Conservation (phyloP, 2,329 filamentous ascomycete genomes). For the Fusarium austroafricanum region DNA sequence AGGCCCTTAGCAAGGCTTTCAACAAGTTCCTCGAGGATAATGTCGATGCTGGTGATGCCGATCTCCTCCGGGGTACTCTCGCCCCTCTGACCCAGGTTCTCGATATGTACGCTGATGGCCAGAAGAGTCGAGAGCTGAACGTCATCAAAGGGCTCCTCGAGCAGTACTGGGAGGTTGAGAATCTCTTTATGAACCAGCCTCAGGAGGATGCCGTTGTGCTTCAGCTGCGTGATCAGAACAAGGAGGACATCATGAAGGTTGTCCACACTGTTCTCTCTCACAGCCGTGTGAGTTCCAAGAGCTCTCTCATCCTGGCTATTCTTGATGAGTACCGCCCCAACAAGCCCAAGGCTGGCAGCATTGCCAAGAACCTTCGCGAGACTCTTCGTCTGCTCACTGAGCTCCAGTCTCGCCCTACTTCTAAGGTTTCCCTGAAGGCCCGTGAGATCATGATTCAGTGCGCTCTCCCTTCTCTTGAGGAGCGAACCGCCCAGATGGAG, state of each 20-base stretch:
- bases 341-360: constrained; percentile 87
- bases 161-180: constrained; percentile 85
- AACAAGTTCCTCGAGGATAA: constrained; percentile 91
- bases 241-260: constrained; percentile 87
- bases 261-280: constrained; percentile 93
- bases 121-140: constrained; percentile 89
- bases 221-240: constrained; percentile 94
- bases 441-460: constrained; percentile 98
- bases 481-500: constrained; percentile 96
- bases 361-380: constrained; percentile 87
- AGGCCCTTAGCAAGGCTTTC: constrained; percentile 85
- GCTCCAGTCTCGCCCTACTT: constrained; percentile 78
- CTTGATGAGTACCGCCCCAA: constrained; percentile 95
- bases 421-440: constrained; percentile 97
- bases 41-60: constrained; percentile 77
- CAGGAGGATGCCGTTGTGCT: constrained; percentile 96
- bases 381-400: constrained; percentile 89
- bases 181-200: constrained; percentile 85
- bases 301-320: constrained; percentile 90
- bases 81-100: constrained; percentile 82
- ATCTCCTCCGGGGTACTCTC: constrained; percentile 78
- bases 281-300: constrained; percentile 92
- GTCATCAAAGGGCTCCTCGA: constrained; percentile 84
- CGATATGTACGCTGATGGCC: constrained; percentile 82
- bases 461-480: constrained; percentile 93